Conservation (phyloP, 1,284 basidiomycete species). For the Irpex rosettiformis region DNA sequence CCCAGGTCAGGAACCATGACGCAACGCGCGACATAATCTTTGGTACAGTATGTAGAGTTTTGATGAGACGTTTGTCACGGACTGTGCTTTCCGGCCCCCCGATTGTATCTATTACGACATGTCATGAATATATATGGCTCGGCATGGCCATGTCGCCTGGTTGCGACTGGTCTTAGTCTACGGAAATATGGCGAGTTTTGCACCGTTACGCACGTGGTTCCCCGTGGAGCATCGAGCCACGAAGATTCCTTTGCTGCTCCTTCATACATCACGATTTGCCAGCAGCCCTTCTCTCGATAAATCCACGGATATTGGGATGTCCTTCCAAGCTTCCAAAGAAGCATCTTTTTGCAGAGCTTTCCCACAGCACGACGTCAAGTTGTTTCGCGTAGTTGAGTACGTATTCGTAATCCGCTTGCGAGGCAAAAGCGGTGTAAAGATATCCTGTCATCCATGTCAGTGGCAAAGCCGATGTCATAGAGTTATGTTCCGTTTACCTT, state of each 20-base stretch:
- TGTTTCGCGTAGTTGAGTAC: slow-evolving; percentile 85
- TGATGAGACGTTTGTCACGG: background rate
- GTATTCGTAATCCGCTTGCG: slow-evolving; percentile 83
- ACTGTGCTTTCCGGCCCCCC: background rate
- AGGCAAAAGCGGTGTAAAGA: slow-evolving; percentile 85
- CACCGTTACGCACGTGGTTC: background rate
- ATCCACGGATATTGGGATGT: slow-evolving; percentile 74
- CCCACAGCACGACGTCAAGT: slow-evolving; percentile 80
- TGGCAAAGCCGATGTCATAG: slow-evolving; percentile 18
- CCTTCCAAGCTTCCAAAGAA: slow-evolving; percentile 85
- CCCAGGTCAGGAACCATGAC: background rate
- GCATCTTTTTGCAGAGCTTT: slow-evolving; percentile 63
- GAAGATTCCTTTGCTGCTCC: background rate
- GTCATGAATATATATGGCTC: background rate
- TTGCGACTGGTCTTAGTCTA: background rate
- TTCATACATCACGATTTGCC: slow-evolving; percentile 23
- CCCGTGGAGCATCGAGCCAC: background rate
- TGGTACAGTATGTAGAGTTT: background rate
- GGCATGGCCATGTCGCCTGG: background rate
- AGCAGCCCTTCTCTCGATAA: slow-evolving; percentile 59
- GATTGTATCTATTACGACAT: background rate
- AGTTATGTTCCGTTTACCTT: slow-evolving; percentile 50
- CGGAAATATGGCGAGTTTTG: background rate
- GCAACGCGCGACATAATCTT: background rate
- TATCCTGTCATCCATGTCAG: slow-evolving; percentile 54